These are phyloP conservation scores for Penicillium herquei DNA, from an alignment of 495 filamentous ascomycete species.

Conservation along the genomic window DNA sequence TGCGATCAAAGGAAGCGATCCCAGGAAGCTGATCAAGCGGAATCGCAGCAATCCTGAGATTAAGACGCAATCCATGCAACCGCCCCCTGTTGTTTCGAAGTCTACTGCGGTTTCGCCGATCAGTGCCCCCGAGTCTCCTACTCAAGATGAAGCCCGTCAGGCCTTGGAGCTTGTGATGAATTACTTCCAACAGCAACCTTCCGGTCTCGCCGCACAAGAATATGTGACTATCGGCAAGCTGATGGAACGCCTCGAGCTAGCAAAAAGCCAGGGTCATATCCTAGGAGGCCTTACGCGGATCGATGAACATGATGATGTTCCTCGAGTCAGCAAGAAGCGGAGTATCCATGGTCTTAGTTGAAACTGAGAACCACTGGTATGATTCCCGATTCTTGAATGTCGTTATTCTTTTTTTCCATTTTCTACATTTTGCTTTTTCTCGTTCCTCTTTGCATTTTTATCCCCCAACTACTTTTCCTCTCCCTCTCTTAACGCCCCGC, in stretches of 20 bases:
- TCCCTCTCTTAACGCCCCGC: neutral
- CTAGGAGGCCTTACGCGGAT: conserved; percentile 70
- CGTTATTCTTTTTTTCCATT: neutral
- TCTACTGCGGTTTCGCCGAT: conserved; percentile 39
- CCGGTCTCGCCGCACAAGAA: conserved; percentile 71
- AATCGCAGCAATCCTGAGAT: conserved; percentile 47
- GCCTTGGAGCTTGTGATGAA: conserved; percentile 84
- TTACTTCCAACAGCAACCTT: conserved; percentile 75
- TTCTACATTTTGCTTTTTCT: conserved; percentile 10
- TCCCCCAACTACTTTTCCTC: neutral
- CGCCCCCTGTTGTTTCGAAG: conserved; percentile 32
- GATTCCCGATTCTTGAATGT: too few species aligned
- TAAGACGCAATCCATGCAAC: conserved; percentile 48
- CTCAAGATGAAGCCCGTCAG: conserved; percentile 82
- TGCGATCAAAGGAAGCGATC: conserved; percentile 20
- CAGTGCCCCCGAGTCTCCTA: conserved; percentile 59
- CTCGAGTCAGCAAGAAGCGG: conserved; percentile 47
- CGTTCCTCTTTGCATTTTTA: neutral
- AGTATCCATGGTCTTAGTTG: conserved; percentile 51
- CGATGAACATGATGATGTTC: conserved; percentile 45
- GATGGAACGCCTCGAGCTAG: conserved; percentile 82
- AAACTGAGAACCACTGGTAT: conserved; percentile 18
- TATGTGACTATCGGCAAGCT: conserved; percentile 79
- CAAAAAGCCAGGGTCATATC: conserved; percentile 54
- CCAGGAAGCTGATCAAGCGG: conserved; percentile 39